phyloP scores from a whole-genome alignment of 1,284 basidiomycete genomes.

The Cystobasidium slooffiae region DNA sequence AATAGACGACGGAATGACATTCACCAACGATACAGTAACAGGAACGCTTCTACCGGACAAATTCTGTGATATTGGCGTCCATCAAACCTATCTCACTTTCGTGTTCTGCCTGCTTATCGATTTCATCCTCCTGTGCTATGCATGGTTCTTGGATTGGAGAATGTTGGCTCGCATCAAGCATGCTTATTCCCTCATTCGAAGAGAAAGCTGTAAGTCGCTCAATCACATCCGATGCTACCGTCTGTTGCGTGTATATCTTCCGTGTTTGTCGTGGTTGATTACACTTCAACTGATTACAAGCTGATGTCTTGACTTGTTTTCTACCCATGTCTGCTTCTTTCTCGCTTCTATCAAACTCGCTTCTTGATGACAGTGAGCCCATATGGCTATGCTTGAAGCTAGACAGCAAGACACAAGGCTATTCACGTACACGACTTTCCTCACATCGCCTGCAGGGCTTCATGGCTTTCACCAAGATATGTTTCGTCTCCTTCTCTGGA shows the following conservation, averaged over 20 bases:
- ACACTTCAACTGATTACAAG: neutral
- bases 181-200: conserved; percentile 21
- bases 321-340: too few relatives aligned
- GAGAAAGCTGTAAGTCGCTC: conserved; percentile 11
- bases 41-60: conserved; percentile 62
- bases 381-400: conserved; percentile 3
- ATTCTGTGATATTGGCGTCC: conserved; percentile 69
- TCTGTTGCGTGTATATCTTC: too few relatives aligned
- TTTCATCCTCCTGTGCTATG: conserved; percentile 62
- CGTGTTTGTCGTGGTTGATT: neutral
- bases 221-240: neutral
- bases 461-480: too few relatives aligned
- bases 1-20: conserved; percentile 59
- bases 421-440: too few relatives aligned
- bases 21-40: conserved; percentile 45
- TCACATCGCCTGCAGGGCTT: too few relatives aligned
- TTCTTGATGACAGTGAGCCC: neutral
- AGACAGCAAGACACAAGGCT: too few relatives aligned
- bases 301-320: too few relatives aligned
- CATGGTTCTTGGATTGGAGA: conserved; percentile 41
- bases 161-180: conserved; percentile 39
- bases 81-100: conserved; percentile 69
- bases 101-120: conserved; percentile 70
- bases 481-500: too few relatives aligned
- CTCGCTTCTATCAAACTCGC: neutral